These are phyloP conservation scores for Flaveria sonorensis DNA, from an alignment of 129 eudicot genomes.

Conservation along the genomic window DNA sequence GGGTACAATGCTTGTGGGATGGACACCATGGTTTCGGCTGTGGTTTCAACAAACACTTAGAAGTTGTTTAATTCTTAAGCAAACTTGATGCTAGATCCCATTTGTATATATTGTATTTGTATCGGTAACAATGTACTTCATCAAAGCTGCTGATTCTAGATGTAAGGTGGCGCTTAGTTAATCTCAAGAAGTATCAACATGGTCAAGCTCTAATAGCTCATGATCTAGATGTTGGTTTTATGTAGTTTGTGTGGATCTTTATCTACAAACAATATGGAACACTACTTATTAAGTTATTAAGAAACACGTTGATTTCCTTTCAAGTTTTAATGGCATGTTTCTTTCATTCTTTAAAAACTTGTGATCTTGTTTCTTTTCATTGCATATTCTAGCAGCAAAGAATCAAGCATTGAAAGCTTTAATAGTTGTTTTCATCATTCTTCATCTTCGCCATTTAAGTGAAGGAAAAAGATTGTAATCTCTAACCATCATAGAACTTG, in stretches of 20 bases:
- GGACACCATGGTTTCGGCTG: conserved; percentile 9
- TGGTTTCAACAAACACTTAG: conserved; percentile 1
- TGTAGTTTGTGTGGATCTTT: not conserved
- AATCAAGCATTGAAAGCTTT: too few relatives aligned
- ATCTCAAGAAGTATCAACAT: conserved; percentile 5
- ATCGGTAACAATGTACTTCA: not conserved
- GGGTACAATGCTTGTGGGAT: conserved; percentile 21
- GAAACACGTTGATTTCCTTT: not conserved
- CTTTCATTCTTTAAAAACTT: too few relatives aligned
- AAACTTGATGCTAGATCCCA: not conserved
- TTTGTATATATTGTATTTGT: conserved; percentile 9
- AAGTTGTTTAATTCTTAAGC: not conserved
- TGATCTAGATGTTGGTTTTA: not conserved
- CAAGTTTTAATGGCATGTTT: not conserved
- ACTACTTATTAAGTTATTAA: not conserved
- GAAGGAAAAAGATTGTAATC: too few relatives aligned
- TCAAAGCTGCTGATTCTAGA: not conserved
- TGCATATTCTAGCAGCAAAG: not conserved
- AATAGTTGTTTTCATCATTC: too few relatives aligned
- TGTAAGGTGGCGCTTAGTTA: not conserved
- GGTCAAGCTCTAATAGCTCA: not conserved
- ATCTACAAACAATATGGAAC: not conserved
- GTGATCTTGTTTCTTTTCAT: too few relatives aligned
- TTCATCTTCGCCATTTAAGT: too few relatives aligned
- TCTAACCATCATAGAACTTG: too few relatives aligned